Conservation (phyloP, 2,329 filamentous ascomycete species). For the Albifimbria verrucaria region DNA sequence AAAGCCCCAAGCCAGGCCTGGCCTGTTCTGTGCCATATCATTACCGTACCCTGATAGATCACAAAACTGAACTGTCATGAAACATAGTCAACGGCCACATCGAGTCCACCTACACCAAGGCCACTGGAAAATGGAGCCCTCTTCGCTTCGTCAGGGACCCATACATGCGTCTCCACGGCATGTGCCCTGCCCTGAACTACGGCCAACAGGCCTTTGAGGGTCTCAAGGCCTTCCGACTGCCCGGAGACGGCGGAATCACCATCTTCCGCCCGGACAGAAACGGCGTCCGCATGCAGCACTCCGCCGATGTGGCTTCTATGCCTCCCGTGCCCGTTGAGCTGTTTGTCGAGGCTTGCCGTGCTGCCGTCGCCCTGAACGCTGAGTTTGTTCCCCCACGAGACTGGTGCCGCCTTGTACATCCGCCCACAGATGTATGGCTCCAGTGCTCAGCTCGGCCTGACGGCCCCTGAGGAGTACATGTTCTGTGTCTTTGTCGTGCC, state of each 20-base stretch:
- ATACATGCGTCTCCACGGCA: constrained; percentile 85
- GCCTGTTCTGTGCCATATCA: no score
- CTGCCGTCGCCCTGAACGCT: constrained; percentile 85
- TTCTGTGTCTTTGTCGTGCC: constrained; percentile 89
- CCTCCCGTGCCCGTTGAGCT: constrained; percentile 73
- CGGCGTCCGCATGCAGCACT: constrained; percentile 79
- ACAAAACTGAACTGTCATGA: background rate
- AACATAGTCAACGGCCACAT: constrained; percentile 87
- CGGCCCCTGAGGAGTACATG: constrained; percentile 85
- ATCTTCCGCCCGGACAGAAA: constrained; percentile 89
- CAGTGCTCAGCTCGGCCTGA: constrained; percentile 80
- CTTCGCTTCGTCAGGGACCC: constrained; percentile 80
- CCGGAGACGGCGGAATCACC: constrained; percentile 65
- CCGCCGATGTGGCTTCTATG: constrained; percentile 77
- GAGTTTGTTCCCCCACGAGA: constrained; percentile 87
- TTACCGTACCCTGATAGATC: background rate
- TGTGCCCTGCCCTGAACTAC: constrained; percentile 95
- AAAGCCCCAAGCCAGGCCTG: background rate
- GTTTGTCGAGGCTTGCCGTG: constrained; percentile 72
- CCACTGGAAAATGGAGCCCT: constrained; percentile 72
- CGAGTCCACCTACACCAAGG: constrained; percentile 76
- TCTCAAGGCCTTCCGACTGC: constrained; percentile 90
- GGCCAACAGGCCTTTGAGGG: constrained; percentile 97
- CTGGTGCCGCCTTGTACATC: constrained; percentile 89
- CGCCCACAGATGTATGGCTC: constrained; percentile 86